Base-by-base conservation (phyloP, 768 basidiomycete species). In the Lactarius sanguifluus region DNA sequence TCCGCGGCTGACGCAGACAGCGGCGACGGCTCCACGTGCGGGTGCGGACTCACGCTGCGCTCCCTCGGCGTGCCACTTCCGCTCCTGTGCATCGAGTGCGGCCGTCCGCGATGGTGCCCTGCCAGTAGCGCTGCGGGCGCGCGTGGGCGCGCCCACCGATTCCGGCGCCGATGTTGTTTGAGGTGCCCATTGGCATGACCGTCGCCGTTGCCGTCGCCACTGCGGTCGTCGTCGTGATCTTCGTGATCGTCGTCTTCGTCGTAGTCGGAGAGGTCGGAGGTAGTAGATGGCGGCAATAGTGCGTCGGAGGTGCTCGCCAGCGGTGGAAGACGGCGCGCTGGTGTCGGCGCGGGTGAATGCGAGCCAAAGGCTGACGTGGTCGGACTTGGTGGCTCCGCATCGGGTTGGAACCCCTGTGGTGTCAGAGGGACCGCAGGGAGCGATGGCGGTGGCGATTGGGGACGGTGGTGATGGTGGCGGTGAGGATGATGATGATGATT, bases 81-180 rank as follows among this genome's bases (percentile, higher is more conserved):
- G 12, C 65, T 57, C n/a, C 68, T 66, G 25, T 69, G 65, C 50
- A 62, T 28, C 28, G 68, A 66, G 57, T 61, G 65, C n/a, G 36
- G 61, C 15, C 68, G 59, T 62, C 43, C 45, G 23, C 60, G 61
- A 6, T 36, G 57, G 16, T 36, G 59, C 55, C 66, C 40, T 5
- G 63, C 13, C 15, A 64, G 52, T 8, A 55, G 23, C 10, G 20
- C 12, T 1, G 55, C n/a, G 34, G 32, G 38, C 2, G 45, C 5
- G 8, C 40, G 45, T 7, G 47, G 20, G 30, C 55, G 45, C n/a
- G 50, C 50, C 50, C 50, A 25, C 23, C 50, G 50, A 50, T 50
- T 5, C 23, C 5, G 23, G 12, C 5, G 50, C 50, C 20, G 20
- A 45, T 20, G 20, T 43, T 43, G 43, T 5, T 41, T 50, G n/a